These are phyloP conservation scores for Arabis alpina DNA, from an alignment of 345 rosid species.

Conservation along the genomic window DNA sequence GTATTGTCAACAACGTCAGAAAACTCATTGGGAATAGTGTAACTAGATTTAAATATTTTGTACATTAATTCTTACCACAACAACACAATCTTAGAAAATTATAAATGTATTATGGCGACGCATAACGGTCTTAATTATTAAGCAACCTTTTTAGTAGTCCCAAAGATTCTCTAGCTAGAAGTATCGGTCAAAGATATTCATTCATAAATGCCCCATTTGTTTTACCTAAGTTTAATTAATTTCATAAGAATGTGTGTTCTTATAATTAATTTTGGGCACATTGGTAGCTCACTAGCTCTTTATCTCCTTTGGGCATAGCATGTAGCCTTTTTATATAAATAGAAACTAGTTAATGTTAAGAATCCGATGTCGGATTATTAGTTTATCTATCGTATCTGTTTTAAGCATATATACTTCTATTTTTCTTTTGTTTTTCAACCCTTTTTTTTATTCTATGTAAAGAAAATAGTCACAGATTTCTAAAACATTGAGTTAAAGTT, in stretches of 20 bases:
- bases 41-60: conserved; percentile 9
- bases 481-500: no score
- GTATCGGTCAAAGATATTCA: conserved; percentile 24
- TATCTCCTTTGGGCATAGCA: conserved; percentile 24
- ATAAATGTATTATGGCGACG: conserved; percentile 34
- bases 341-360: conserved; percentile 9
- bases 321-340: background rate
- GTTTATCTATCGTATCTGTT: no score
- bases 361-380: no score
- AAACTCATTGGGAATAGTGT: conserved; percentile 30
- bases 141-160: conserved; percentile 30
- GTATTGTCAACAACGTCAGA: conserved; percentile 29
- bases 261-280: conserved; percentile 23
- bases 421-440: no score
- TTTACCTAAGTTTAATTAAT: conserved; percentile 10
- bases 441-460: no score
- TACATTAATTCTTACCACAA: background rate
- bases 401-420: no score
- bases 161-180: conserved; percentile 35
- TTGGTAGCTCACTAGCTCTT: conserved; percentile 1
- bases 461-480: no score
- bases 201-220: conserved; percentile 19
- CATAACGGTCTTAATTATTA: conserved; percentile 38
- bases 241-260: conserved; percentile 41
- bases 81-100: background rate